A percentile compares a stretch with the other conserved stretches of the same genome.
Conservation (phyloP, 768 basidiomycete genomes). For the Leccinum variicolor region DNA sequence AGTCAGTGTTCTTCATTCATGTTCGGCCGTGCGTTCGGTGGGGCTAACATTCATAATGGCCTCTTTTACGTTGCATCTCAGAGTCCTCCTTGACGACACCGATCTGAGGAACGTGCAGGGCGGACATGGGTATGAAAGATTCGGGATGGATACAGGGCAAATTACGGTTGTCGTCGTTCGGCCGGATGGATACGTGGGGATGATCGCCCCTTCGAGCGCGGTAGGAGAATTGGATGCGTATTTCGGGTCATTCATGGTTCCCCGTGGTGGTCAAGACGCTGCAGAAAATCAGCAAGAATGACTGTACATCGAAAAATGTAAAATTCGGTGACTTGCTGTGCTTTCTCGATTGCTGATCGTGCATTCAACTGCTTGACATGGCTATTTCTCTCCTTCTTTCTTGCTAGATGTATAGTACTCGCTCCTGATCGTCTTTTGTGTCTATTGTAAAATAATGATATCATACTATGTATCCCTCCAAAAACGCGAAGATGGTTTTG, state of each 20-base stretch:
- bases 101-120: neutral
- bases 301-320: too few species aligned
- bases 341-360: neutral
- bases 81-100: neutral
- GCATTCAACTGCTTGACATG: neutral
- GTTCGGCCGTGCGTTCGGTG: neutral
- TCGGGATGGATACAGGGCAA: neutral
- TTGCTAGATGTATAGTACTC: too few species aligned
- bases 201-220: neutral
- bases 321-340: neutral
- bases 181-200: neutral
- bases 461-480: too few species aligned
- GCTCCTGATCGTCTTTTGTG: too few species aligned
- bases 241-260: neutral
- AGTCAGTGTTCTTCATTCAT: neutral
- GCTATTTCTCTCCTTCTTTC: too few species aligned
- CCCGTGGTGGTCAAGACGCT: neutral
- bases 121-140: neutral
- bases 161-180: neutral
- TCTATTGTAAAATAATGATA: too few species aligned
- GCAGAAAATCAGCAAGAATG: neutral
- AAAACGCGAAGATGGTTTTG: too few species aligned
- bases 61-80: neutral
- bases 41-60: neutral
- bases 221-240: neutral